Conservation (phyloP, 73 alveolate species). For the Paramecium biaurelia region DNA sequence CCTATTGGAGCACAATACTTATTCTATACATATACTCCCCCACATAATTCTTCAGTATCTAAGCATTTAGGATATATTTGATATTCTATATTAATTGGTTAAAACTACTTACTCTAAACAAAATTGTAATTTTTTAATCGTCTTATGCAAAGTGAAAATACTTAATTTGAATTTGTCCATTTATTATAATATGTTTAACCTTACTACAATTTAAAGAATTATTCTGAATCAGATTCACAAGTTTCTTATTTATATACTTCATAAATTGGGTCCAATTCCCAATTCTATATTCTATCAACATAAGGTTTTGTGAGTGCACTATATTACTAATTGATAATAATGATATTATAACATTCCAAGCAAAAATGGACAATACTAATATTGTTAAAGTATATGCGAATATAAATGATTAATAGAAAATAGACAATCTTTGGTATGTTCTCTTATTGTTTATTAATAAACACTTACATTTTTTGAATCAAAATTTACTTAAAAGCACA, state of each 20-base stretch:
- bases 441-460: background rate
- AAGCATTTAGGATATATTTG: background rate
- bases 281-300: background rate
- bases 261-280: slow-evolving; percentile 29
- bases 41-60: slow-evolving; percentile 19
- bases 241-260: background rate
- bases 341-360: background rate
- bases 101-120: background rate
- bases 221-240: background rate
- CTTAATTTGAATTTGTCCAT: background rate
- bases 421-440: background rate
- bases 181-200: background rate
- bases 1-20: slow-evolving; percentile 44
- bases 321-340: background rate
- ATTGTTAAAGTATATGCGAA: background rate
- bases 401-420: background rate
- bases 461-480: background rate
- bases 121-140: slow-evolving; percentile 8
- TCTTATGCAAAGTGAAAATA: background rate
- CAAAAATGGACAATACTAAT: background rate
- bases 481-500: slow-evolving; percentile 2
- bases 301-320: background rate
- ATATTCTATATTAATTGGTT: background rate
- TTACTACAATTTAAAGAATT: background rate
- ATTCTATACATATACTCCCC: slow-evolving; percentile 34